Conservation (phyloP, 2,329 filamentous ascomycete genomes). For the Colletotrichum tofieldiae region DNA sequence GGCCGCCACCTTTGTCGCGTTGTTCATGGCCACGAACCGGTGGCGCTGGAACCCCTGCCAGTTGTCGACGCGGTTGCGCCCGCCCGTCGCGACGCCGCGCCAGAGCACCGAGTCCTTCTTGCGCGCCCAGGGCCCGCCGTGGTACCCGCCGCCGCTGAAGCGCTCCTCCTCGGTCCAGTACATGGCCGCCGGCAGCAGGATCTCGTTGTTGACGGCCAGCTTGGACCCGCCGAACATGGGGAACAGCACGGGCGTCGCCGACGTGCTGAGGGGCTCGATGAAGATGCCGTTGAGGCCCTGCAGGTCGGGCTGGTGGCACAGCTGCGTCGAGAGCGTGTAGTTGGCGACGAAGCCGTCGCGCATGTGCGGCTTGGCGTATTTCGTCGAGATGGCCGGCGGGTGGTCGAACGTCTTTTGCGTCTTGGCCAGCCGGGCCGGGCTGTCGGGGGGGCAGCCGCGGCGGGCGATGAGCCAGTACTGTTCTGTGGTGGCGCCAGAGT, state of each 20-base stretch:
- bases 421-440: constrained; percentile 68
- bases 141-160: constrained; percentile 71
- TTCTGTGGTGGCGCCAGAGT: constrained; percentile 51
- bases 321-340: constrained; percentile 71
- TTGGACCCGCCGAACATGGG: constrained; percentile 81
- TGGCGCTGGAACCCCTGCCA: constrained; percentile 84
- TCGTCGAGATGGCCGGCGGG: constrained; percentile 62
- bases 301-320: constrained; percentile 78
- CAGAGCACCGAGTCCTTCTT: constrained; percentile 72
- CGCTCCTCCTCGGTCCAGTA: constrained; percentile 77
- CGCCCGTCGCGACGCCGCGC: constrained; percentile 79
- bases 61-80: constrained; percentile 70
- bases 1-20: constrained; percentile 70
- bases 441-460: constrained; percentile 75
- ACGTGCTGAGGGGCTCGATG: constrained; percentile 71
- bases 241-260: constrained; percentile 71
- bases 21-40: constrained; percentile 82
- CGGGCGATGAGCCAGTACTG: constrained; percentile 72
- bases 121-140: constrained; percentile 69
- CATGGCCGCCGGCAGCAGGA: constrained; percentile 78
- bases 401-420: constrained; percentile 60
- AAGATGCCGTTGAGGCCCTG: constrained; percentile 76
- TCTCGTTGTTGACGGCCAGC: constrained; percentile 78
- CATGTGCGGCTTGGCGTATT: constrained; percentile 64
- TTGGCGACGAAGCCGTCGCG: constrained; percentile 74